Percentiles rank a stretch among this genome's conserved stretches.
phyloP scores from a whole-genome alignment of 371 early-diverging fungal genomes.

The Rhizopus arrhizus region DNA sequence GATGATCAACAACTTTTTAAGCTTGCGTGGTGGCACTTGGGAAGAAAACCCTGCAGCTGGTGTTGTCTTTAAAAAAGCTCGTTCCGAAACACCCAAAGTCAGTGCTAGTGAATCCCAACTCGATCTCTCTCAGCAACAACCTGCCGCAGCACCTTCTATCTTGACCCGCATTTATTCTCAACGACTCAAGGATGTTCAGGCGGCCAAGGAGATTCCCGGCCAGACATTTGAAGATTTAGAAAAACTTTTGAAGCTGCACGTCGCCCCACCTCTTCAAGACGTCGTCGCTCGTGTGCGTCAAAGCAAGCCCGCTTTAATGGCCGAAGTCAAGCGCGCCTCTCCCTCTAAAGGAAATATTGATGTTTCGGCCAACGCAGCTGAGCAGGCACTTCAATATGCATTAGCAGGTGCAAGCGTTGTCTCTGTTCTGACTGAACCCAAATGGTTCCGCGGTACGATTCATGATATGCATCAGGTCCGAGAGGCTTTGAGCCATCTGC shows the following conservation, averaged over 20 bases:
- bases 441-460: slow-evolving; percentile 94
- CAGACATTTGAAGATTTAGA: slow-evolving; percentile 68
- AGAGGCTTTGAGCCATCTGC: slow-evolving; percentile 60
- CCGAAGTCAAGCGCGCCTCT: slow-evolving; percentile 97
- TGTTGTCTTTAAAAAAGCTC: slow-evolving; percentile 38
- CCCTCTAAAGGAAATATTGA: slow-evolving; percentile 95
- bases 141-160: slow-evolving; percentile 50
- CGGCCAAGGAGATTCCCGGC: slow-evolving; percentile 75
- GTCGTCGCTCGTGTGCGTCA: slow-evolving; percentile 72
- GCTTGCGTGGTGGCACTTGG: slow-evolving; percentile 87
- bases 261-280: slow-evolving; percentile 79
- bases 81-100: slow-evolving; percentile 38
- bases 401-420: slow-evolving; percentile 89
- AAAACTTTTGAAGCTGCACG: slow-evolving; percentile 66
- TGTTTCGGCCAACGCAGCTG: slow-evolving; percentile 77
- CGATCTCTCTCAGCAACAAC: slow-evolving; percentile 7
- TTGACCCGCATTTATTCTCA: slow-evolving; percentile 74
- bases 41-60: slow-evolving; percentile 64
- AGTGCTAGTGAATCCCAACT: slow-evolving; percentile 11
- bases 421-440: slow-evolving; percentile 96
- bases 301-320: slow-evolving; percentile 75
- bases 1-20: slow-evolving; percentile 88
- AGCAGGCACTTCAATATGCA: slow-evolving; percentile 85
- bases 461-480: slow-evolving; percentile 89
- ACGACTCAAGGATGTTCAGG: slow-evolving; percentile 78